A percentile compares a stretch with the other conserved stretches of the same genome.
Conservation (phyloP, 768 basidiomycete species). For the Collybia mongolica region DNA sequence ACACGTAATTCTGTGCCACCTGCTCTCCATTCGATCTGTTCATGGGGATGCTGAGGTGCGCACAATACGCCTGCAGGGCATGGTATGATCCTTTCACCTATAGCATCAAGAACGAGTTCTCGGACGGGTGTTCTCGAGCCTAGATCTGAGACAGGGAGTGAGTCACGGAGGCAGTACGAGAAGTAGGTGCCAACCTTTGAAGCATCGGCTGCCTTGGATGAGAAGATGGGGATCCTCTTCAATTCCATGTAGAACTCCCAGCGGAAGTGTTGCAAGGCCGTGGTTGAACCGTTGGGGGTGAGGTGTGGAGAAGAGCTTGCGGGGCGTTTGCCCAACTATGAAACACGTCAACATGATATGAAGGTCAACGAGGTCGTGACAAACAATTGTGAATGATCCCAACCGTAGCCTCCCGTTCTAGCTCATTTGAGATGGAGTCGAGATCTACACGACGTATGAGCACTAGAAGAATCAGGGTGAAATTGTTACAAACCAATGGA, state of each 20-base stretch:
- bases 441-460: slow-evolving; percentile 50
- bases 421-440: slow-evolving; percentile 80
- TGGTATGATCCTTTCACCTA: slow-evolving; percentile 61
- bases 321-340: slow-evolving; percentile 88
- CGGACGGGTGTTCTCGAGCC: slow-evolving; percentile 45
- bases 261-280: slow-evolving; percentile 70
- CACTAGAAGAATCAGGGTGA: not conserved
- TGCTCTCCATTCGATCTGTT: slow-evolving; percentile 67
- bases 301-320: slow-evolving; percentile 73
- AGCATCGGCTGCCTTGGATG: slow-evolving; percentile 50
- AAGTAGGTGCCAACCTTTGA: slow-evolving; percentile 45
- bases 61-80: slow-evolving; percentile 57
- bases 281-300: slow-evolving; percentile 78
- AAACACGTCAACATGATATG: not conserved
- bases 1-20: slow-evolving; percentile 59
- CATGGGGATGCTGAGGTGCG: slow-evolving; percentile 60
- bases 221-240: slow-evolving; percentile 81
- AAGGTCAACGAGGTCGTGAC: slow-evolving; percentile 13
- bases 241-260: slow-evolving; percentile 71
- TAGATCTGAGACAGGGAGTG: slow-evolving; percentile 37
- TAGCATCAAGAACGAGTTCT: slow-evolving; percentile 53
- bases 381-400: slow-evolving; percentile 94
- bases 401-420: slow-evolving; percentile 89
- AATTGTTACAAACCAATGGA: slow-evolving; percentile 59
- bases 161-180: not conserved